Evolutionary conservation across 768 basidiomycete species (phyloP).

Genomic region (Austroboletus eburneus): DNA sequence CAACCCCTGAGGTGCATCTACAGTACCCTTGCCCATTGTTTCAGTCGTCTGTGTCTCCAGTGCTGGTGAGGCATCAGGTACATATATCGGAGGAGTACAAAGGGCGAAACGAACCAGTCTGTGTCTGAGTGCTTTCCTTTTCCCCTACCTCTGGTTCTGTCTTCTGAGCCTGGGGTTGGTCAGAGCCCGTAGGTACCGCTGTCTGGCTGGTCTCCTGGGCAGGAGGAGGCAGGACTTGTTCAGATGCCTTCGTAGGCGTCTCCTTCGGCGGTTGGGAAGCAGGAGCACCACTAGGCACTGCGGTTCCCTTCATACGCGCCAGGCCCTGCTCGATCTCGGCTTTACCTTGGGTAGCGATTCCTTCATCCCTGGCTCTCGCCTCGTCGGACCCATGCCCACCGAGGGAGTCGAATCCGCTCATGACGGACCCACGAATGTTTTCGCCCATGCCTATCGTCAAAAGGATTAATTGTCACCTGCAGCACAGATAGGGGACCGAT

Average conservation of each 20-base stretch:
- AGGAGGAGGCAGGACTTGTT: too few species aligned
- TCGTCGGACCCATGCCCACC: slow-evolving; percentile 18
- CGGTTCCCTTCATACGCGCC: slow-evolving; percentile 23
- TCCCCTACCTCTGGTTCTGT: too few species aligned
- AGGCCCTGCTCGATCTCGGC: slow-evolving; percentile 40
- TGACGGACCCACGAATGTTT: slow-evolving; percentile 39
- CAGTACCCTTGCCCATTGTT: neutral
- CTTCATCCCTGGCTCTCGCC: slow-evolving; percentile 31
- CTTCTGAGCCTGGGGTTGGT: too few species aligned
- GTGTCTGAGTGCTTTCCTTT: too few species aligned
- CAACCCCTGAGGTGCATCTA: slow-evolving; percentile 4
- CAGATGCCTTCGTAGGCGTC: neutral
- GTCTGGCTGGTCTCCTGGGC: neutral
- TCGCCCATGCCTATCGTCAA: slow-evolving; percentile 40
- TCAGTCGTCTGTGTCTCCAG: too few species aligned
- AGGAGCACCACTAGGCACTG: neutral
- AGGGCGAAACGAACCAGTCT: slow-evolving; percentile 1
- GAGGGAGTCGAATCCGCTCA: slow-evolving; percentile 38
- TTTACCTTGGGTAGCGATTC: slow-evolving; percentile 35
- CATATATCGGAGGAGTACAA: neutral
- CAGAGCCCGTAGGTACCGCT: too few species aligned
- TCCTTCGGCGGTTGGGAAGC: neutral
- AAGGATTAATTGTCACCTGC: neutral
- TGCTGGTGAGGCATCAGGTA: too few species aligned
- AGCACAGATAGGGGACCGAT: neutral